These are phyloP conservation scores for Rhinocladiella mackenziei DNA, from an alignment of 2,329 filamentous ascomycete genomes.

Conservation along the genomic window DNA sequence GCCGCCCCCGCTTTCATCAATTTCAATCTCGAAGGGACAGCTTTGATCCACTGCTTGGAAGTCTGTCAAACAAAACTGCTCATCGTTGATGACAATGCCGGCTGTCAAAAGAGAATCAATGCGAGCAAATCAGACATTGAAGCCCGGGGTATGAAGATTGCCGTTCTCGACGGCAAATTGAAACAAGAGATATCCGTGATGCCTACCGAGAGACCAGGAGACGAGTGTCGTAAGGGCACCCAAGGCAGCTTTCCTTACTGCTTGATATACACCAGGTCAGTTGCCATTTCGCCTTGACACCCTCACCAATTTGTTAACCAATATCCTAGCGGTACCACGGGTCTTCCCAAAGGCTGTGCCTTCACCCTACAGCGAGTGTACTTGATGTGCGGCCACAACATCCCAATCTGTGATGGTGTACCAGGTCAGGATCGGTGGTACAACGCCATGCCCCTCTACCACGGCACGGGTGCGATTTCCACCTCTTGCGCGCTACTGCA, in stretches of 20 bases:
- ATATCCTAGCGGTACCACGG: constrained; percentile 53
- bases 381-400: constrained; percentile 32
- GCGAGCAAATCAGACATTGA: constrained; percentile 48
- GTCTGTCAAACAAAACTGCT: constrained; percentile 55
- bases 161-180: constrained; percentile 50
- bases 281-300: not conserved
- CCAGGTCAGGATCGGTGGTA: constrained; percentile 60
- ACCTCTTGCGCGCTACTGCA: constrained; percentile 51
- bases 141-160: constrained; percentile 54
- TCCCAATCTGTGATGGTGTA: constrained; percentile 7
- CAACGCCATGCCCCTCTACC: constrained; percentile 72
- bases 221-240: constrained; percentile 53
- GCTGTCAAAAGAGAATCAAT: constrained; percentile 55
- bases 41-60: constrained; percentile 62
- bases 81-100: constrained; percentile 55
- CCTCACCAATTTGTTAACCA: not conserved
- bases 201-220: constrained; percentile 50
- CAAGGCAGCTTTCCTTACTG: constrained; percentile 54
- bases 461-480: constrained; percentile 66
- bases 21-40: constrained; percentile 56
- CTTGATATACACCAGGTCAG: constrained; percentile 65
- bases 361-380: constrained; percentile 54
- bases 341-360: constrained; percentile 66
- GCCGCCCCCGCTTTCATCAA: constrained; percentile 69
- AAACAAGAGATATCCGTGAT: constrained; percentile 47